Evolutionary conservation across 2,329 filamentous ascomycete genomes (phyloP), one percentile per base, ranked within the genome.

Genomic region (Trichoderma atrobrunneum): DNA sequence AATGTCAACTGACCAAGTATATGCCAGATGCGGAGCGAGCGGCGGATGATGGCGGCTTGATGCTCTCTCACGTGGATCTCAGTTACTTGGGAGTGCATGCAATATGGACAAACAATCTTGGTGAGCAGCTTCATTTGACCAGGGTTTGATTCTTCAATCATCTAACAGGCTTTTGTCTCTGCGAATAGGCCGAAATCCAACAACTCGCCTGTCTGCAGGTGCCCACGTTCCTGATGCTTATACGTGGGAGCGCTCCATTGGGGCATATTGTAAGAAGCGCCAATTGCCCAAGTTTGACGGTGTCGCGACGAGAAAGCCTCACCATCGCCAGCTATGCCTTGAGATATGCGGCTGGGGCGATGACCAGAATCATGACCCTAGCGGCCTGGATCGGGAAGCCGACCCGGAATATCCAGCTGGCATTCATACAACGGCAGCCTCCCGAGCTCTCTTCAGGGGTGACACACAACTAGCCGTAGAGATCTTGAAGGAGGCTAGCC

Each of bases 291-390:
- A 85, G 11, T 93, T 91, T 74, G 86, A 90, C 65, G 91, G 91
- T 3, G 83, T 87, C 5, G 78, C 86, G 5, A 94, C 93, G 0
- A 86, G 86, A 64, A 91, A 87, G 75, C 89, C 92, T 0, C 87
- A 91, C 63, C 92, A 94, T 76, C 87, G 93, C 60, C 91, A 93
- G 77, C 84, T 95, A 5, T 94, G 92, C 73, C 86, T 96, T 6
- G 89, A 91, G 43, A 89, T 95, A 24, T 95, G 92, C 77, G 87
- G 89, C 62, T 93, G 92, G 89, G 89, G 92, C 85, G 90, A 81
- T 84, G 87, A 72, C 77, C 86, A 75, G 82, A 85, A 76, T 70
- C 80, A 85, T 59, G 83, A 85, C 56, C 80, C 82, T 14, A 81
- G 84, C 57, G 84, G 84, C 26, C 77, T 81, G 18, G 84, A 85